Conservation (phyloP, 106 monocot genomes). For the Hemerocallis citrina region DNA sequence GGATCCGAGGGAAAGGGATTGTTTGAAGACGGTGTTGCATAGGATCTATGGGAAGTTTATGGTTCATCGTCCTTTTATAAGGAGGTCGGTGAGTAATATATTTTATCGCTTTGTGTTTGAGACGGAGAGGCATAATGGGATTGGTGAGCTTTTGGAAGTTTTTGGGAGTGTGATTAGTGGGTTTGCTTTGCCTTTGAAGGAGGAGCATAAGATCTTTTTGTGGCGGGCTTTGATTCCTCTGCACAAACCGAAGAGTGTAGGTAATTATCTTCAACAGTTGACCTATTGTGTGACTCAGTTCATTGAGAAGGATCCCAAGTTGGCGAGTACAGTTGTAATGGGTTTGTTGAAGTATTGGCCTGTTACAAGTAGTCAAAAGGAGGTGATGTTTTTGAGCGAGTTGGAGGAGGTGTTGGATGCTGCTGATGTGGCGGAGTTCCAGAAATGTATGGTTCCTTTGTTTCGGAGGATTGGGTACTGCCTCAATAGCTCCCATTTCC, state of each 20-base stretch:
- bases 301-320: conserved; percentile 79
- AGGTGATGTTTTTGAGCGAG: conserved; percentile 88
- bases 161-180: conserved; percentile 91
- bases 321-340: conserved; percentile 51
- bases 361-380: conserved; percentile 80
- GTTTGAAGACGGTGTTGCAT: conserved; percentile 78
- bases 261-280: conserved; percentile 74
- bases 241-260: conserved; percentile 69
- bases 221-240: conserved; percentile 70
- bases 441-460: conserved; percentile 79
- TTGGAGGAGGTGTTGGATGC: conserved; percentile 80
- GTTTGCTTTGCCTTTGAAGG: conserved; percentile 78
- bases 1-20: conserved; percentile 84
- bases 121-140: conserved; percentile 79
- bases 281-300: conserved; percentile 79
- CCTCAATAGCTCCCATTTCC: conserved; percentile 81
- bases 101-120: conserved; percentile 83
- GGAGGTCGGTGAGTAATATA: conserved; percentile 69
- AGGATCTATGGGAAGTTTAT: conserved; percentile 85
- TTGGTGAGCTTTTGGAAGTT: conserved; percentile 77
- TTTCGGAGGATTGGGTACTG: conserved; percentile 57
- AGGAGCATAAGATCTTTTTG: conserved; percentile 85
- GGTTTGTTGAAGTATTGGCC: conserved; percentile 89
- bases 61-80: conserved; percentile 82
- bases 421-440: conserved; percentile 51